A percentile compares a stretch with the other conserved stretches of the same genome.
These are phyloP conservation scores for Lachnellula hyalina DNA, from an alignment of 2,329 filamentous ascomycete species.

Conservation along the genomic window DNA sequence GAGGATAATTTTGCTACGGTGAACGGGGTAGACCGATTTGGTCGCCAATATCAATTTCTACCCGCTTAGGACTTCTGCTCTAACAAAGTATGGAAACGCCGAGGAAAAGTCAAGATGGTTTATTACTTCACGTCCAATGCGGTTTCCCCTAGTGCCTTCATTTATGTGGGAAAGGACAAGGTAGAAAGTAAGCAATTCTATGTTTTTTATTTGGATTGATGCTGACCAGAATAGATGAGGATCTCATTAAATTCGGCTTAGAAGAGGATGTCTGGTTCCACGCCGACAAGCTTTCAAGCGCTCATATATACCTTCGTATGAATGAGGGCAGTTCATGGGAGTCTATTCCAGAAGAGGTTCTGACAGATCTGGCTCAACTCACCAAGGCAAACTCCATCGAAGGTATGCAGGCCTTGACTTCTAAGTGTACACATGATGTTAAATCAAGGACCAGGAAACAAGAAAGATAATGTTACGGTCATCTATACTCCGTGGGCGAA, in stretches of 20 bases:
- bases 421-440: slow-evolving; percentile 9
- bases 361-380: slow-evolving; percentile 89
- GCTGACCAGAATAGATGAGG: slow-evolving; percentile 64
- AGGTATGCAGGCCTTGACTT: slow-evolving; percentile 44
- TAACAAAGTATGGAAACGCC: slow-evolving; percentile 20
- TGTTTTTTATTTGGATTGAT: slow-evolving; percentile 1
- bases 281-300: slow-evolving; percentile 93
- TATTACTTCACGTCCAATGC: slow-evolving; percentile 90
- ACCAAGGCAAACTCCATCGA: slow-evolving; percentile 99
- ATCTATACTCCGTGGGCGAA: slow-evolving; percentile 99
- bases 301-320: slow-evolving; percentile 91
- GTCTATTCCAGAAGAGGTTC: slow-evolving; percentile 63
- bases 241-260: slow-evolving; percentile 89
- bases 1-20: slow-evolving; percentile 22
- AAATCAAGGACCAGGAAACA: slow-evolving; percentile 62
- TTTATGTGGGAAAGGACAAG: slow-evolving; percentile 99
- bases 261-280: slow-evolving; percentile 99
- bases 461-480: slow-evolving; percentile 94
- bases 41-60: slow-evolving; percentile 29
- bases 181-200: slow-evolving; percentile 69
- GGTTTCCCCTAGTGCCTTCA: slow-evolving; percentile 74
- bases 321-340: slow-evolving; percentile 79
- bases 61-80: slow-evolving; percentile 1
- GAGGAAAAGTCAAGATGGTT: slow-evolving; percentile 59
- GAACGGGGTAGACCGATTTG: slow-evolving; percentile 10